phyloP scores from a whole-genome alignment of 1,284 basidiomycete genomes.

The Apiotrichum siamense region DNA sequence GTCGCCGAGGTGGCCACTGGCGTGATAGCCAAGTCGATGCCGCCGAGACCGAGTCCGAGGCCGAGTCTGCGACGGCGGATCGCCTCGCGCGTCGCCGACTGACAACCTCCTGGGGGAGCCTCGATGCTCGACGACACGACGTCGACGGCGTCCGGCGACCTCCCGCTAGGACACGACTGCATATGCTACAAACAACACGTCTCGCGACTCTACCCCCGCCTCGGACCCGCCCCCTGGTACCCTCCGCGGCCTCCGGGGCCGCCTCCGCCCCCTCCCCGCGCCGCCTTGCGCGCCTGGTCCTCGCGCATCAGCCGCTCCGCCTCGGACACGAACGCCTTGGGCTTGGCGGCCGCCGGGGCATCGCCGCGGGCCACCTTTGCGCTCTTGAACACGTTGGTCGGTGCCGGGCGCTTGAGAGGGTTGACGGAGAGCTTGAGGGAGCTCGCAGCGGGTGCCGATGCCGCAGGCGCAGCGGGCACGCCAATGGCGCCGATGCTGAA shows the following conservation, averaged over 20 bases:
- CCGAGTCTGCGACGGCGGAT: no score
- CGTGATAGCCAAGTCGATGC: no score
- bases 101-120: no score
- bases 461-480: not conserved
- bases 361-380: constrained; percentile 49
- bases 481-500: constrained; percentile 9
- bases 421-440: constrained; percentile 15
- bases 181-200: not conserved
- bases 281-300: constrained; percentile 70
- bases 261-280: constrained; percentile 10
- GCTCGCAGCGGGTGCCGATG: not conserved
- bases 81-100: no score
- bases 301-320: constrained; percentile 80
- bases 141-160: no score
- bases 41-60: no score
- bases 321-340: constrained; percentile 59
- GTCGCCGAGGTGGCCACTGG: no score
- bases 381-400: constrained; percentile 61
- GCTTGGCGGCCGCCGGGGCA: constrained; percentile 47
- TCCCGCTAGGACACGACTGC: no score
- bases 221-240: constrained; percentile 8
- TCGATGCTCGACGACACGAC: no score
- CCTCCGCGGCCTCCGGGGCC: no score
- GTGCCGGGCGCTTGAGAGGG: constrained; percentile 48
- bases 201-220: constrained; percentile 1